phyloP scores from a whole-genome alignment of 208 protist species.

The Sergeia podlipaevii region DNA sequence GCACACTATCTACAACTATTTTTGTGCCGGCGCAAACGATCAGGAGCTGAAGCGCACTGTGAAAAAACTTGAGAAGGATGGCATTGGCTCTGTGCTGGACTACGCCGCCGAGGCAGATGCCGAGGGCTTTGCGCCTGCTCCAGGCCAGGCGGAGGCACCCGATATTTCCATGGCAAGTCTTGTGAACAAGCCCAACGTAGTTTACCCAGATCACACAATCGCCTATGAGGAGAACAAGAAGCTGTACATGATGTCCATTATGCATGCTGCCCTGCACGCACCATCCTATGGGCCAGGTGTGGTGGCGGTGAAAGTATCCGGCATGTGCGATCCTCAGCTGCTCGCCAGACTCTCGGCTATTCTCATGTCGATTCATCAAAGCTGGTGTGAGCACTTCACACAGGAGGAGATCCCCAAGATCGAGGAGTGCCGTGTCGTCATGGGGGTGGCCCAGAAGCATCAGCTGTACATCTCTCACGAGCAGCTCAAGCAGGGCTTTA shows the following conservation, averaged over 20 bases:
- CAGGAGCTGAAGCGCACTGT: constrained; percentile 82
- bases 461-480: constrained; percentile 61
- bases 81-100: constrained; percentile 93
- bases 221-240: constrained; percentile 92
- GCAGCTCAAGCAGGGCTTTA: constrained; percentile 58
- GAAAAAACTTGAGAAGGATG: constrained; percentile 44
- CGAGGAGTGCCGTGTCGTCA: constrained; percentile 87
- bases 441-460: constrained; percentile 63
- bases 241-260: constrained; percentile 90
- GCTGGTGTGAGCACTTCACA: constrained; percentile 79
- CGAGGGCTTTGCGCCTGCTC: constrained; percentile 58
- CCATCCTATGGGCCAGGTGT: constrained; percentile 58
- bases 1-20: constrained; percentile 92
- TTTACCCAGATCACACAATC: constrained; percentile 57
- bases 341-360: constrained; percentile 87
- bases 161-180: constrained; percentile 69
- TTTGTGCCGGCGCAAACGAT: constrained; percentile 93
- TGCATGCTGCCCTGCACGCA: constrained; percentile 74
- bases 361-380: constrained; percentile 83
- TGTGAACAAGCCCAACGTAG: constrained; percentile 56
- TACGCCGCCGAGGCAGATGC: constrained; percentile 93
- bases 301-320: constrained; percentile 90
- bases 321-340: constrained; percentile 89
- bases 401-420: constrained; percentile 58
- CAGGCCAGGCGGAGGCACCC: constrained; percentile 44